Evolutionary conservation across 805 yeast genomes (phyloP), one percentile per base, ranked within the genome.

Genomic region (Yamadazyma paraphyllophila): DNA sequence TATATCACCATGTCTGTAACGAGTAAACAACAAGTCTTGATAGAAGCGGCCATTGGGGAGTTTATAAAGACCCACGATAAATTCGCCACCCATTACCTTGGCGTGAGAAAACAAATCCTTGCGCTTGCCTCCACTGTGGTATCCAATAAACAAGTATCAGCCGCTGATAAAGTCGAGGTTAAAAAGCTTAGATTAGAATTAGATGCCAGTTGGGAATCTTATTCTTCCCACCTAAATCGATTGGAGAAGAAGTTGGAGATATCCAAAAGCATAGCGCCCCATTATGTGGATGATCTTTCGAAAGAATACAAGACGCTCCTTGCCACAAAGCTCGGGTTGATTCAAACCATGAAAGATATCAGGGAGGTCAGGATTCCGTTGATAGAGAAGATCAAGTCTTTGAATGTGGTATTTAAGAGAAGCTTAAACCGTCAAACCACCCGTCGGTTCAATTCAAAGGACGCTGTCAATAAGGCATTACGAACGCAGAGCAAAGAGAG

Each of bases 1-100:
- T 27, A 36, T 17, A 10, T 36, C 14, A 25, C 12, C 31, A 58
- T 67, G n/a, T 54, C 63, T 36, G 53, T 59, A 13, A 60, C 61
- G 12, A 54, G 51, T 31, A 62, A 57, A 42, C 72, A 68, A 44
- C 71, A 64, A 48, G 59, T 54, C 25, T 50, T 67, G 40, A 62
- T 69, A 2, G 71, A 67, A 25, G 61, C 58, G 34, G 52, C 69
- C 2, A 58, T 67, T 8, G 17, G 54, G 7, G 62, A 59, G 41
- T 60, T 58, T 47, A 59, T 69, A 31, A 54, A 57, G 40, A 61
- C 59, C 39, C 60, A 65, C 48, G 76, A 71, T 44, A 65, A 63
- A 42, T 44, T 58, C 9, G 58, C 69, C 1, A 37, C 53, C 7
- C 67, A 61, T 45, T 71, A 71, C 43, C 55, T 69, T 32, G 56